Percentiles rank a stretch among this genome's conserved stretches.
Conservation (phyloP, 768 basidiomycete species). For the Scleroderma bovista region DNA sequence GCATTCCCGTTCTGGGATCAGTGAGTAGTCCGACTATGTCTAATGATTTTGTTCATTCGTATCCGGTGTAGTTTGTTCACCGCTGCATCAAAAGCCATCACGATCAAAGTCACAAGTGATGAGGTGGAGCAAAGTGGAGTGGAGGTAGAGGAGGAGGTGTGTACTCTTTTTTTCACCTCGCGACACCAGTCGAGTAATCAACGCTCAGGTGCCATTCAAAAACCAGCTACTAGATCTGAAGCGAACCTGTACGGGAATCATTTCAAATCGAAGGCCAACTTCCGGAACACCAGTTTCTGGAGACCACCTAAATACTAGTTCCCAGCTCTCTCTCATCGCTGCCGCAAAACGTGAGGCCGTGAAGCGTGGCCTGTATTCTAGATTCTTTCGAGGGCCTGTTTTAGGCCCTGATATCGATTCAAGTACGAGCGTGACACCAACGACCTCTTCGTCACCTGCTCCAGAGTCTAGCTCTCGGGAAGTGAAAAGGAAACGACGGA, state of each 20-base stretch:
- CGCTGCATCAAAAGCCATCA: slow-evolving; percentile 78
- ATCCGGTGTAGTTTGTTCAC: slow-evolving; percentile 48
- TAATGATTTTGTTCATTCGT: background rate
- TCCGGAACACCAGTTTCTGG: slow-evolving; percentile 43
- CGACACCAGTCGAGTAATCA: no score
- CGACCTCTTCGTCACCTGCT: background rate
- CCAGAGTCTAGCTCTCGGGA: background rate
- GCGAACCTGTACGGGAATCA: slow-evolving; percentile 69
- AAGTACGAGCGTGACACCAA: background rate
- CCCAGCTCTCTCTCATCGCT: slow-evolving; percentile 48
- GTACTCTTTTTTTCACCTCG: slow-evolving; percentile 1
- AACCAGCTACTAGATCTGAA: slow-evolving; percentile 29
- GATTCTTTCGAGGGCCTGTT: slow-evolving; percentile 75
- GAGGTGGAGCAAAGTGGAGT: no score
- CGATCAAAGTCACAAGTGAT: slow-evolving; percentile 55
- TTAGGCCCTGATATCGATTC: slow-evolving; percentile 41
- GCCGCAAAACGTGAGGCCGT: slow-evolving; percentile 77
- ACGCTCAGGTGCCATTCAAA: slow-evolving; percentile 12
- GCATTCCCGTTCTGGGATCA: slow-evolving; percentile 99
- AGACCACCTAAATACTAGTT: slow-evolving; percentile 26
- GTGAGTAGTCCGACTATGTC: slow-evolving; percentile 43
- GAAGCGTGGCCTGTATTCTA: slow-evolving; percentile 65
- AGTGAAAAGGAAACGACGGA: slow-evolving; percentile 8
- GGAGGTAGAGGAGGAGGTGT: slow-evolving; percentile 32
- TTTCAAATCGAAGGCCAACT: slow-evolving; percentile 64